Percentiles rank a stretch among this genome's conserved stretches.
These are phyloP conservation scores for Colletotrichum somersetense DNA, from an alignment of 2,329 filamentous ascomycete species.

Conservation along the genomic window DNA sequence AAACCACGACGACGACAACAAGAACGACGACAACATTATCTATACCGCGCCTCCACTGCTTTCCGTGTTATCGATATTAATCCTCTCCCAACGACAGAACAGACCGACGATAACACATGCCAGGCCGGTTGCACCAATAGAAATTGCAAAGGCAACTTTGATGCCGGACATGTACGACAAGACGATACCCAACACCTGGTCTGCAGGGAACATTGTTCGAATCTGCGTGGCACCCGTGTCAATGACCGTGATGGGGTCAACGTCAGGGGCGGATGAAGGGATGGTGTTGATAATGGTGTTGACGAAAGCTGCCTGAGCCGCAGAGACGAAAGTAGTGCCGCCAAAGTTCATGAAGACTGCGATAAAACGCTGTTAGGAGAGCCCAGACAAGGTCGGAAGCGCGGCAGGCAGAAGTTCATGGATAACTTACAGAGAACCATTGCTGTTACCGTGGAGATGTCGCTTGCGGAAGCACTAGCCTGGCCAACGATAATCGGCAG, in stretches of 20 bases:
- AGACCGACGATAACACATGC: conserved; percentile 46
- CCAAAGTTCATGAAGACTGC: conserved; percentile 58
- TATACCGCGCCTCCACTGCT: neutral
- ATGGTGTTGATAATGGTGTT: conserved; percentile 50
- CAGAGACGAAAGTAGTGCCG: conserved; percentile 58
- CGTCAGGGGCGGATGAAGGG: neutral
- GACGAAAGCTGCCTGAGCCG: conserved; percentile 55
- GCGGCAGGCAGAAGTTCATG: no score
- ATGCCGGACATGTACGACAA: conserved; percentile 53
- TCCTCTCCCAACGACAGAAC: conserved; percentile 35
- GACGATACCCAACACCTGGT: conserved; percentile 64
- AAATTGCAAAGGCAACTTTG: conserved; percentile 68
- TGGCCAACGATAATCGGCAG: conserved; percentile 55
- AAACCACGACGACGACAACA: no score
- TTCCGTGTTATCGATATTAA: neutral
- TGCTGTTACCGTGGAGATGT: conserved; percentile 44
- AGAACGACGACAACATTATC: no score
- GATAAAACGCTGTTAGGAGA: neutral
- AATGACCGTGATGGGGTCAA: conserved; percentile 51
- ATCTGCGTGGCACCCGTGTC: conserved; percentile 64
- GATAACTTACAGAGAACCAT: conserved; percentile 47
- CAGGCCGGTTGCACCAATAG: conserved; percentile 56
- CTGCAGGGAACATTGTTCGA: conserved; percentile 58
- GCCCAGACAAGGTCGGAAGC: neutral
- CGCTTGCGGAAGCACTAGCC: neutral